A percentile compares a stretch with the other conserved stretches of the same genome.
Conservation (phyloP, 2,329 filamentous ascomycete genomes). For the Colletotrichum filicis region DNA sequence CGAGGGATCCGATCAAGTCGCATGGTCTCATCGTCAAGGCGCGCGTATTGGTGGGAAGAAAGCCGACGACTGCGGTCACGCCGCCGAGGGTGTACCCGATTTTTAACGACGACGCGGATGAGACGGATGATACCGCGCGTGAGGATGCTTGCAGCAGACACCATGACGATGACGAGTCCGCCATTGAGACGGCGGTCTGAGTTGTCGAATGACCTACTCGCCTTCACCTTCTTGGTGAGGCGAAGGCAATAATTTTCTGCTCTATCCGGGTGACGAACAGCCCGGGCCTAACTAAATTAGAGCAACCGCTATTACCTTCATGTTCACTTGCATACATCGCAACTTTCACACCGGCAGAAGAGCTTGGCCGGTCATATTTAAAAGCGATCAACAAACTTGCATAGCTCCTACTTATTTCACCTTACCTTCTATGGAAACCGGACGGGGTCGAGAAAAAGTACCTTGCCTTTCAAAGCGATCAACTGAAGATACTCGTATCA, state of each 20-base stretch:
- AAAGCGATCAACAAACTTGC: conserved; percentile 16
- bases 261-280: conserved; percentile 23
- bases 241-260: neutral
- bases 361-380: neutral
- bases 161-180: conserved; percentile 1
- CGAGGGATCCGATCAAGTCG: conserved; percentile 55
- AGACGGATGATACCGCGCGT: conserved; percentile 33
- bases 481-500: neutral
- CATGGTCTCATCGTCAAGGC: conserved; percentile 59
- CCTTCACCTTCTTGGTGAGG: neutral
- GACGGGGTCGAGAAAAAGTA: neutral
- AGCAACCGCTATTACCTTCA: conserved; percentile 28
- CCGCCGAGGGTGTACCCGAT: conserved; percentile 11
- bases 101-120: conserved; percentile 24
- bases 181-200: neutral
- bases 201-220: neutral
- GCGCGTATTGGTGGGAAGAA: conserved; percentile 60
- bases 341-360: conserved; percentile 3
- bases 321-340: conserved; percentile 25
- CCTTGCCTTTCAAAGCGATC: conserved; percentile 1
- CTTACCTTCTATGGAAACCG: neutral
- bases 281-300: conserved; percentile 9
- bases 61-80: conserved; percentile 47
- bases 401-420: neutral
- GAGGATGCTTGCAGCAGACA: conserved; percentile 20